Base-by-base conservation (phyloP, 495 filamentous ascomycete species). In the Hypoxylon trugodes region DNA sequence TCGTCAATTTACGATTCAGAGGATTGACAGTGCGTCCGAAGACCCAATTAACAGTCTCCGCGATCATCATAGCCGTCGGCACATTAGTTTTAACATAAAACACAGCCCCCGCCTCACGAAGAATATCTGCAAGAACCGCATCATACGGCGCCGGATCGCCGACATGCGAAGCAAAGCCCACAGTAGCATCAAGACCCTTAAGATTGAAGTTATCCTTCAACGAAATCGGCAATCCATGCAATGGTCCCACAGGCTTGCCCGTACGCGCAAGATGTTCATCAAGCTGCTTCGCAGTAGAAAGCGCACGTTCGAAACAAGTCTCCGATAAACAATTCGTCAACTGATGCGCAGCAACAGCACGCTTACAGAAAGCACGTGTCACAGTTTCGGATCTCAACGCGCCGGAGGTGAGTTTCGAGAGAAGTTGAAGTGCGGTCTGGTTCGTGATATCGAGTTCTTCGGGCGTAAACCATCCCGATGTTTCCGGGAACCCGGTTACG, bases 21-120 rank as follows among this genome's bases (percentile, higher is more conserved):
- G 92, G 92, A 74, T 94, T 95, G 18, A 79, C 83, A 53, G 86
- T 88, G 10, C 84, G 81, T 15, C 92, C 92, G 84, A 86, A 89
- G 25, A 93, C 85, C 67, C 92, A 89, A 76, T 93, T 96, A 24
- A 87, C 86, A 8, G 82, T 89, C 71, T 96, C 92, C 66, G 94
- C 94, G 22, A 88, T 90, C 62, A 96, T 81, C 32, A 96, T 84
- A 0, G 92, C 93, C 38, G 90, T 87, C 0, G 92, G 92, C 13
- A 95, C 74, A 48, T 92, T 92, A 1, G 92, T 96, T 80, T 96
- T 96, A 12, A 90, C 90, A 74, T 94, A 96, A n/a, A 92, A 91
- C 4, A 96, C 82, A 10, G 92, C 92, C 13, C 89, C 88, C 19
- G 91, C 90, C 69, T 89, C 86, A 66, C 90, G 88, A 25, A 96